phyloP scores from a whole-genome alignment of 352 stramenopile genomes.

The Phytophthora kernoviae region DNA sequence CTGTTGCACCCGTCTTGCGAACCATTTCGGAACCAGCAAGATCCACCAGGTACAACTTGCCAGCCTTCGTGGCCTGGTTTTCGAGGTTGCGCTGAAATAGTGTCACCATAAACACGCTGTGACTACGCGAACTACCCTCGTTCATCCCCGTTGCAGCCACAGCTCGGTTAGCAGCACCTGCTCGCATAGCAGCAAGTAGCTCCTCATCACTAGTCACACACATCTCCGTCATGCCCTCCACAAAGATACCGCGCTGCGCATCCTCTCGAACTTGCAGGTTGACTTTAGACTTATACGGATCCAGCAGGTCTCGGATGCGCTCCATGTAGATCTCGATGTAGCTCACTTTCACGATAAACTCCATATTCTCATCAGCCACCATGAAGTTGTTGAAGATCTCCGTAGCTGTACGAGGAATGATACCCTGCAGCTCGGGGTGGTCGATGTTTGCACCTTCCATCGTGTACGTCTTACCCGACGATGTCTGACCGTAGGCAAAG shows the following conservation, averaged over 20 bases:
- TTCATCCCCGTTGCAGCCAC: slow-evolving; percentile 95
- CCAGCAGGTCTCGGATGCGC: slow-evolving; percentile 92
- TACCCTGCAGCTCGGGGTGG: slow-evolving; percentile 81
- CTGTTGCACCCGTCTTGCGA: slow-evolving; percentile 90
- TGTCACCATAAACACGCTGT: slow-evolving; percentile 94
- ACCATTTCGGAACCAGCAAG: slow-evolving; percentile 95
- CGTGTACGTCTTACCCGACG: slow-evolving; percentile 60
- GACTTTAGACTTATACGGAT: slow-evolving; percentile 90
- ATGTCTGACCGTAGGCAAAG: slow-evolving; percentile 94
- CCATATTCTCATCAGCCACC: slow-evolving; percentile 89
- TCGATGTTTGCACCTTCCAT: slow-evolving; percentile 74
- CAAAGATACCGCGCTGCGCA: slow-evolving; percentile 89
- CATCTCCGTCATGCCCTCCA: slow-evolving; percentile 93
- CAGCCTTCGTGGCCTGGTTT: slow-evolving; percentile 87
- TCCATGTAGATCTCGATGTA: slow-evolving; percentile 98
- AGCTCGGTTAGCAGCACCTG: slow-evolving; percentile 81
- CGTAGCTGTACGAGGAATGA: slow-evolving; percentile 88
- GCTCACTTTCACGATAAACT: slow-evolving; percentile 93
- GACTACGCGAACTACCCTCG: slow-evolving; percentile 88
- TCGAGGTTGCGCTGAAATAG: slow-evolving; percentile 87
- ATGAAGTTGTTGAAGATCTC: slow-evolving; percentile 90
- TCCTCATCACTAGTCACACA: slow-evolving; percentile 93
- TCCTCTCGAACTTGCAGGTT: slow-evolving; percentile 93
- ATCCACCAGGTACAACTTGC: slow-evolving; percentile 94
- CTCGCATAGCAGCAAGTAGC: slow-evolving; percentile 83